phyloP scores from a whole-genome alignment of 1,284 basidiomycete genomes.

The Pascua guehoae region DNA sequence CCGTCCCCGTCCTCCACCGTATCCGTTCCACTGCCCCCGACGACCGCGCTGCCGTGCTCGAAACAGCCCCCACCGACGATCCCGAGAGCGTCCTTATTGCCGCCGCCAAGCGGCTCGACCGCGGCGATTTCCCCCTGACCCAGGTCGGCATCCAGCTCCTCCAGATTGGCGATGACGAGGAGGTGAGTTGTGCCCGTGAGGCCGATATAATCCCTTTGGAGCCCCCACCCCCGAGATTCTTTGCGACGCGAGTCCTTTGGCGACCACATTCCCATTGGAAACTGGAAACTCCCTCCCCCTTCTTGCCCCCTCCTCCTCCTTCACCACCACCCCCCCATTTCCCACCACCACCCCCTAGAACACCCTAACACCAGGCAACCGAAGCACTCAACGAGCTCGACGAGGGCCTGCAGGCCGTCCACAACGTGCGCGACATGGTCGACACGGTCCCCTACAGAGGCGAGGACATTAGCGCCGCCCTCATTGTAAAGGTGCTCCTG shows the following conservation, averaged over 20 bases:
- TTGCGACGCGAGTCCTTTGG: too few relatives aligned
- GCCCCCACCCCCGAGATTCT: too few relatives aligned
- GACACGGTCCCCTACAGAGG: constrained; percentile 43
- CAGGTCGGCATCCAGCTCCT: constrained; percentile 51
- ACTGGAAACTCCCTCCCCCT: neutral
- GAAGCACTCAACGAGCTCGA: constrained; percentile 47
- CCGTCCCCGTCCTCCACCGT: constrained; percentile 24
- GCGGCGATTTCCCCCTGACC: constrained; percentile 42
- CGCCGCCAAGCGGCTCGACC: constrained; percentile 41
- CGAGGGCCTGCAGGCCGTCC: constrained; percentile 32
- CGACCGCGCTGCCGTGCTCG: constrained; percentile 16
- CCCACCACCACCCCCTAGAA: constrained; percentile 1
- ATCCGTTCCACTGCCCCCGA: constrained; percentile 8
- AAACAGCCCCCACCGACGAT: constrained; percentile 35
- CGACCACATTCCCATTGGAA: too few relatives aligned
- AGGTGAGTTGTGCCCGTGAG: constrained; percentile 25
- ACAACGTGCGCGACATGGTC: constrained; percentile 44
- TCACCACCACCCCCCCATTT: neutral
- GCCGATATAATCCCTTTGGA: neutral
- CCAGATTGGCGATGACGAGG: constrained; percentile 44
- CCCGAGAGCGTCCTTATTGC: constrained; percentile 36
- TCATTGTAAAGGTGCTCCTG: constrained; percentile 42
- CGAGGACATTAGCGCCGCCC: constrained; percentile 28
- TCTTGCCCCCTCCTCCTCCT: too few relatives aligned
- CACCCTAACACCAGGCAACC: constrained; percentile 20